phyloP scores from a whole-genome alignment of 352 stramenopile genomes.

The Blastocystis sp. region DNA sequence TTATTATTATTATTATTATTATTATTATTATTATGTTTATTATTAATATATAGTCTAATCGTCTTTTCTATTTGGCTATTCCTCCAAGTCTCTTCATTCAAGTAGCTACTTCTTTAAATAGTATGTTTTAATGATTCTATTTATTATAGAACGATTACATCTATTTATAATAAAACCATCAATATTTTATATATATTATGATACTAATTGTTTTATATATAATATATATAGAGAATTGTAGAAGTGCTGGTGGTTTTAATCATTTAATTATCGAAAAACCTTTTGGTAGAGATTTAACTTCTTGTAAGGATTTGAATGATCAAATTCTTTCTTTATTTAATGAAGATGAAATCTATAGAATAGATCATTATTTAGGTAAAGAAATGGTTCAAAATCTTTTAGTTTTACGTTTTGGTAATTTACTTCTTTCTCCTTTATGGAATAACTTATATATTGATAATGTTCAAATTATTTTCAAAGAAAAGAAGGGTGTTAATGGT shows the following conservation, averaged over 20 bases:
- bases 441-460: slow-evolving; percentile 80
- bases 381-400: slow-evolving; percentile 94
- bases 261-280: slow-evolving; percentile 91
- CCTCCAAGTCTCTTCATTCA: slow-evolving; percentile 79
- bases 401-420: slow-evolving; percentile 80
- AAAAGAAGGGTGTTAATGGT: slow-evolving; percentile 80
- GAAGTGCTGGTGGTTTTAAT: slow-evolving; percentile 58
- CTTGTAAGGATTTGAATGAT: slow-evolving; percentile 65
- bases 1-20: no score
- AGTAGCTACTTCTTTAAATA: slow-evolving; percentile 63
- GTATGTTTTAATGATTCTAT: neutral
- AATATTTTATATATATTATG: slow-evolving; percentile 45
- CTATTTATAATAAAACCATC: slow-evolving; percentile 10
- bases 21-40: slow-evolving; percentile 47
- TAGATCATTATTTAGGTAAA: slow-evolving; percentile 75
- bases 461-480: slow-evolving; percentile 86
- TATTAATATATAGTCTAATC: slow-evolving; percentile 54
- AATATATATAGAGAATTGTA: slow-evolving; percentile 46
- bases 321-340: slow-evolving; percentile 62
- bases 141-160: neutral
- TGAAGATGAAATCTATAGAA: slow-evolving; percentile 55
- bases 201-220: slow-evolving; percentile 51
- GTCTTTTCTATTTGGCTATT: slow-evolving; percentile 86
- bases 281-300: slow-evolving; percentile 78
- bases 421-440: slow-evolving; percentile 84